Conservation (phyloP, 495 filamentous ascomycete species). For the Hyaloscypha variabilis region DNA sequence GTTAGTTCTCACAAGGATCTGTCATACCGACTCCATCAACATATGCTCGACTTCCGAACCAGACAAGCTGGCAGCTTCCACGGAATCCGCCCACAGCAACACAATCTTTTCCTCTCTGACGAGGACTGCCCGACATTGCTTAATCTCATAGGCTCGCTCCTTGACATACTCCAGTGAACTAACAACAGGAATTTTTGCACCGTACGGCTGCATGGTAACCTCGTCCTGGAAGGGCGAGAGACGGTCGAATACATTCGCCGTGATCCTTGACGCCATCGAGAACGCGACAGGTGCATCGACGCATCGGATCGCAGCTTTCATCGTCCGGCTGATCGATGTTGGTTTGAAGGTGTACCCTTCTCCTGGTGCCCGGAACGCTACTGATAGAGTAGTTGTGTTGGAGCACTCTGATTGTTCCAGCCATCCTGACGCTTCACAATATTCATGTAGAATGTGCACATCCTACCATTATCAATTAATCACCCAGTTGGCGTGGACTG, state of each 20-base stretch:
- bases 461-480: no score
- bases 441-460: not conserved
- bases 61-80: conserved; percentile 36
- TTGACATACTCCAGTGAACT: conserved; percentile 29
- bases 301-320: not conserved
- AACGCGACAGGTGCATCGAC: conserved; percentile 36
- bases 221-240: conserved; percentile 38
- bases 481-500: no score
- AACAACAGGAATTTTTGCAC: conserved; percentile 35
- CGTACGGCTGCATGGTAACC: conserved; percentile 32
- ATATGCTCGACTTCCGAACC: conserved; percentile 38
- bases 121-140: conserved; percentile 33
- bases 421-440: not conserved
- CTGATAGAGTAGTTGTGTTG: not conserved
- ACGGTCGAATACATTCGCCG: conserved; percentile 32
- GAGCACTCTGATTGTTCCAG: conserved; percentile 1
- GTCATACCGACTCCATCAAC: conserved; percentile 2
- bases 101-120: conserved; percentile 37
- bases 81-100: conserved; percentile 38
- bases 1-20: not conserved
- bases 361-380: not conserved
- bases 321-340: not conserved
- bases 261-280: conserved; percentile 40
- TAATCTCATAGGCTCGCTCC: conserved; percentile 30
- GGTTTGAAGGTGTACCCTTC: not conserved